Evolutionary conservation across 805 yeast genomes (phyloP).

Genomic region (Grigorovia transvaalensis): DNA sequence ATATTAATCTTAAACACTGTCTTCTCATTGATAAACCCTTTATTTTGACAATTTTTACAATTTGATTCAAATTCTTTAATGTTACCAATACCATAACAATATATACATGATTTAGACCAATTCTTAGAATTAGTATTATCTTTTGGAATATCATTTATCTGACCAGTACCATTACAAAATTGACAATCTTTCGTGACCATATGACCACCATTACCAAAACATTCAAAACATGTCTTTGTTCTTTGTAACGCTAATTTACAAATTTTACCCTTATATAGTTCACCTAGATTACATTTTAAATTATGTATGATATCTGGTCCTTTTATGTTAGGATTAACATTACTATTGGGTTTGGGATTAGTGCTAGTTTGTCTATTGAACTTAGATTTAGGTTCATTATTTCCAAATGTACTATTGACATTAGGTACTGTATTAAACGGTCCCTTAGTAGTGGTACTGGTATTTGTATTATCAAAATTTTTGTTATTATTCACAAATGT

Average conservation of each 20-base stretch:
- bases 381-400: background rate
- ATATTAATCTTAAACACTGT: constrained; percentile 44
- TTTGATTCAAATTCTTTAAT: constrained; percentile 30
- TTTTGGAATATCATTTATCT: no score
- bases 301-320: constrained; percentile 52
- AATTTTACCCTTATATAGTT: constrained; percentile 48
- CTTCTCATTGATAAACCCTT: constrained; percentile 37
- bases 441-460: no score
- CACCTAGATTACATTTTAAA: constrained; percentile 42
- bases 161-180: background rate
- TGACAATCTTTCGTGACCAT: background rate
- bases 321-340: background rate
- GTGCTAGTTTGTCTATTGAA: background rate
- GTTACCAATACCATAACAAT: constrained; percentile 37
- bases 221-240: constrained; percentile 37
- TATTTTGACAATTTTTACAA: constrained; percentile 37
- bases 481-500: background rate
- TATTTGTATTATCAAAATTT: background rate
- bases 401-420: no score
- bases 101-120: constrained; percentile 22
- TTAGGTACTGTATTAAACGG: no score
- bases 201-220: constrained; percentile 32
- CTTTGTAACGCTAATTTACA: constrained; percentile 46
- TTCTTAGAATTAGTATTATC: background rate
- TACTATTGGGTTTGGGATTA: background rate